Percentiles rank a stretch among this genome's conserved stretches.
Conservation (phyloP, 176 grass and related monocot species). For the Triticum aestivum region DNA sequence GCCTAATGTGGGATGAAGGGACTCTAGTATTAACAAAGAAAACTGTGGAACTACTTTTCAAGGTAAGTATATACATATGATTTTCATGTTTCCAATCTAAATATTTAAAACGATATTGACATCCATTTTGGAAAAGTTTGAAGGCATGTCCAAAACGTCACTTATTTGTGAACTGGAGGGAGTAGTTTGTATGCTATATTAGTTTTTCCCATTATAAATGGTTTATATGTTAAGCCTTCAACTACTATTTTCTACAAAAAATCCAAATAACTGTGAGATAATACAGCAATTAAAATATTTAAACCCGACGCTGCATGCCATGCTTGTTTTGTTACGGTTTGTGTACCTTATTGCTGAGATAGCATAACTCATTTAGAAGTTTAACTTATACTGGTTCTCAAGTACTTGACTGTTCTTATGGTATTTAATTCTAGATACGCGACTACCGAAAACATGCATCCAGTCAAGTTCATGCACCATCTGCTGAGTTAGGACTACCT, state of each 20-base stretch:
- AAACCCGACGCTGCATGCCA: neutral
- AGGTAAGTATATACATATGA: neutral
- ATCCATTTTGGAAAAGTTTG: neutral
- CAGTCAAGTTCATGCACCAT: slow-evolving; percentile 50
- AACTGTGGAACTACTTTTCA: neutral
- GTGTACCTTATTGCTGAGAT: slow-evolving; percentile 9
- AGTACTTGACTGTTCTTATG: slow-evolving; percentile 8
- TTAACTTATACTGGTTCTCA: neutral
- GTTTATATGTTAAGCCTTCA: slow-evolving; percentile 2
- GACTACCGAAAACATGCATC: slow-evolving; percentile 65
- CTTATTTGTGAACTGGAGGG: neutral
- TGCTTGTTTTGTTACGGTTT: slow-evolving; percentile 15
- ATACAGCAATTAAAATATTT: neutral
- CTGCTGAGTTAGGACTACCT: slow-evolving; percentile 55
- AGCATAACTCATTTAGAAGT: slow-evolving; percentile 15
- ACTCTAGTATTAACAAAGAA: neutral
- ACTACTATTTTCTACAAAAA: neutral
- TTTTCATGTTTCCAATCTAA: neutral
- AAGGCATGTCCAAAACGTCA: neutral
- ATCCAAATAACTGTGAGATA: slow-evolving; percentile 2
- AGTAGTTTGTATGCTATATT: slow-evolving; percentile 22
- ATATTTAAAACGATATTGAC: slow-evolving; percentile 1
- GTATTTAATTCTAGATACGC: slow-evolving; percentile 53
- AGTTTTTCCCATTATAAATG: slow-evolving; percentile 1
- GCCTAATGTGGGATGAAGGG: neutral